Base-by-base conservation (phyloP, 2,329 filamentous ascomycete species). In the Paecilomyces sp. region DNA sequence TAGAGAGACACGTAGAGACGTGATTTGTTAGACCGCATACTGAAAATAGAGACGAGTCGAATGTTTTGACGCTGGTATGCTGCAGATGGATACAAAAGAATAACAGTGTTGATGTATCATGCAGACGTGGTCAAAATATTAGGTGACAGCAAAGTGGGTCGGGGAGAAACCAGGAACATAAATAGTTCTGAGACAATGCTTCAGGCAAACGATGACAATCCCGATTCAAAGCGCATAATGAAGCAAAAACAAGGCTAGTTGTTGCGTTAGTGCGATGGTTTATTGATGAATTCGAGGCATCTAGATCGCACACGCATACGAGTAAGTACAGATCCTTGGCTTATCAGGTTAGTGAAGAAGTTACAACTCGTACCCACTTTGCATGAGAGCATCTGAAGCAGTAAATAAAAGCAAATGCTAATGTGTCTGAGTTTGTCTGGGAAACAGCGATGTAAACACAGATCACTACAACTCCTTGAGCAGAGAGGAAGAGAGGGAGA, bases 1-100 rank as follows among this genome's bases (percentile, higher is more conserved):
- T 56, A 56, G 55, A 56, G 33, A 34, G 55, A 31, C n/a, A 56
- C 55, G 36, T 56, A 41, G 13, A 41, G 54, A 24, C 33, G 30
- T 33, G 18, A 28, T 34, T 31, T 31, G 9, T 55, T 12, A 24
- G 11, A 34, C 18, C 9, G 30, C 18, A 22, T 24, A 15, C 5
- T 41, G 30, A 33, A 33, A 13, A 33, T 18, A 55, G n/a, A 33
- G 24, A 22, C 52, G 18, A 7, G n/a, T 8, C n/a, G n/a, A 18
- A 47, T 18, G 36, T 47, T 18, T n/a, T 47, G n/a, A 18, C 6
- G 6, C 51, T 53, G 51, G 11, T 41, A 22, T 33, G n/a, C 30
- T 33, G 54, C 54, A 24, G 25, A 47, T n/a, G n/a, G 15, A 47
- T n/a, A 18, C 36, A n/a, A n/a, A n/a, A 47, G 36, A 18, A 8